phyloP scores from a whole-genome alignment of 306 rosid genomes.

The Leucaena leucocephala region DNA sequence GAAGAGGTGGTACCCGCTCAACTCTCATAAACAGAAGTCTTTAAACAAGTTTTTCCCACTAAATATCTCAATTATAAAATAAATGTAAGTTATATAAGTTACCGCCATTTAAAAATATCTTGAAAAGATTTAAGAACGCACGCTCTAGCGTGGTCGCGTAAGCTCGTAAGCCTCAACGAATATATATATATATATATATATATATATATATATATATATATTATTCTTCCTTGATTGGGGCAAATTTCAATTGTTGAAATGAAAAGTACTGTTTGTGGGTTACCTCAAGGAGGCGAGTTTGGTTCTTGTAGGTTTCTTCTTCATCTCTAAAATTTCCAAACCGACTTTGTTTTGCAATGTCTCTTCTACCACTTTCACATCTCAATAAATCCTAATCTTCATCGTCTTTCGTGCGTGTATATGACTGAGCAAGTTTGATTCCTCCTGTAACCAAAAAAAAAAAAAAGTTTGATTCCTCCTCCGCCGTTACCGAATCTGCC shows the following conservation, averaged over 20 bases:
- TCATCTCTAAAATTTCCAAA: neutral
- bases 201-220: no score
- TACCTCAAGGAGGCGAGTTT: neutral
- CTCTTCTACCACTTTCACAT: neutral
- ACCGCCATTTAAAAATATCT: no score
- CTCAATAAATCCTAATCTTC: neutral
- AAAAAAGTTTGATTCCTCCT: conserved; percentile 44
- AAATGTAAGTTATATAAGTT: no score
- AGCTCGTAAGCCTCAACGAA: neutral
- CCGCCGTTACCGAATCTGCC: conserved; percentile 40
- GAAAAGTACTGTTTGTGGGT: neutral
- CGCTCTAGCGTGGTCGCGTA: conserved; percentile 7
- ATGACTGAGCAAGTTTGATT: conserved; percentile 45
- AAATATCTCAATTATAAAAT: no score
- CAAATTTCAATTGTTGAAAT: neutral
- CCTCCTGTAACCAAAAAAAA: no score
- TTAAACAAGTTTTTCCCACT: no score
- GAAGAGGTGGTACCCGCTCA: no score
- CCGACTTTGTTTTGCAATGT: neutral
- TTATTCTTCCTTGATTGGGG: neutral
- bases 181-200: neutral
- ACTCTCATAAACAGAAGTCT: no score
- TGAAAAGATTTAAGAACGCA: neutral
- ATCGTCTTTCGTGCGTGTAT: conserved; percentile 19
- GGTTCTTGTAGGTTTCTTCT: neutral